Evolutionary conservation across 768 basidiomycete species (phyloP), one percentile per base, ranked within the genome.

Genomic region (Cystofilobasidium bisporidii): DNA sequence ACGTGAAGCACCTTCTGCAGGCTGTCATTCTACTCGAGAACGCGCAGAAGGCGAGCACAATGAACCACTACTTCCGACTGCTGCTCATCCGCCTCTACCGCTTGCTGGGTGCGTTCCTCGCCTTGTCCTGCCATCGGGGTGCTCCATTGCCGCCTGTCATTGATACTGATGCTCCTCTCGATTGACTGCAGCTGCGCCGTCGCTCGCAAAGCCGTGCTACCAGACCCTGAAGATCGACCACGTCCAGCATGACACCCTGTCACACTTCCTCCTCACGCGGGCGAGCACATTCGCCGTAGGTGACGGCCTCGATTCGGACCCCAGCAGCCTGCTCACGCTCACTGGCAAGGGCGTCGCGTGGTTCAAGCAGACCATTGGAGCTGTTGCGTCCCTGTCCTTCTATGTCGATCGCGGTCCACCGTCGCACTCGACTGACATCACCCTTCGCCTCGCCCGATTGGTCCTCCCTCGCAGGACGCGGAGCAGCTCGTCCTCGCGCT

Each of bases 221-320:
- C 84, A 85, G 33, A 78, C 80, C 28, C 81, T 93, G 79, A 84
- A 85, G 69, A 80, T 89, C 70, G 91, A 91, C 75, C 87, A 89
- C 72, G 82, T 93, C 28, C 91, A 94, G 75, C 83, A 87, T 66
- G 92, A 96, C 73, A 94, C 92, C 0, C 80, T 96, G 11, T 89
- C 89, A 1, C 89, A 94, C 74, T 82, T 89, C 64, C 77, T 91
- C 61, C 82, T 91, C 48, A 84, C 87, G 24, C 83, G 91, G 26
- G 83, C 86, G 15, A 83, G 85, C 26, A 87, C 85, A 0, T 93
- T 90, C 30, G 55, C 45, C 0, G 56, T 30, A 0, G 67, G 55
- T 17, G 55, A 33, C 30, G 53, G 28, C 18, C 3, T 56, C 28
- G 28, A 4, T 1, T 28, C 26, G 15, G 53, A 56, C 2, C 28